phyloP scores from a whole-genome alignment of 805 yeast species.

The Nakazawaea pomicola region DNA sequence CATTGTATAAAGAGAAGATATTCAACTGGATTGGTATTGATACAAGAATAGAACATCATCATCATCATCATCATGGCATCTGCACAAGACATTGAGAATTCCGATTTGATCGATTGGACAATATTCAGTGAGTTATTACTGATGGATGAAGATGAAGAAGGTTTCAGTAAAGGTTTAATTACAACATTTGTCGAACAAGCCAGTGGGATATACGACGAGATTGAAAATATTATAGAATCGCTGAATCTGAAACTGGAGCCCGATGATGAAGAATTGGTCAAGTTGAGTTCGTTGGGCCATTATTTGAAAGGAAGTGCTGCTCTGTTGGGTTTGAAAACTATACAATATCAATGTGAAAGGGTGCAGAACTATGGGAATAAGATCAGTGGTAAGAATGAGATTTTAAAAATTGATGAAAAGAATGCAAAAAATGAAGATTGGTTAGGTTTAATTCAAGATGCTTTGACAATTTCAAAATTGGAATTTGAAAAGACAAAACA shows the following conservation, averaged over 20 bases:
- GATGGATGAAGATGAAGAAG: conserved; percentile 97
- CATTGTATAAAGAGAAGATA: too few species aligned
- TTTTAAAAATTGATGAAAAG: conserved; percentile 25
- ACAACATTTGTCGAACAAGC: conserved; percentile 90
- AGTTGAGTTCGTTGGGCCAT: conserved; percentile 78
- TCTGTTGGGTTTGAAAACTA: conserved; percentile 77
- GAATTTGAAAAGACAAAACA: conserved; percentile 46
- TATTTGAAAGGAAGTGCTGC: conserved; percentile 95
- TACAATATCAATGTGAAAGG: conserved; percentile 85
- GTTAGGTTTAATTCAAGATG: conserved; percentile 44
- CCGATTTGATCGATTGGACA: conserved; percentile 81
- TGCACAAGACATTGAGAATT: conserved; percentile 31
- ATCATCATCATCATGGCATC: too few species aligned
- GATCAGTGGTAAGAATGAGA: conserved; percentile 20
- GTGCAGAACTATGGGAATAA: conserved; percentile 84
- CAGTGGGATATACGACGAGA: conserved; percentile 66
- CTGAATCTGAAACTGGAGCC: conserved; percentile 19
- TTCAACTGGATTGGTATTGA: too few species aligned
- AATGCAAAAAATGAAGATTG: conserved; percentile 22
- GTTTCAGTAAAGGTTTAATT: conserved; percentile 73
- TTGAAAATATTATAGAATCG: conserved; percentile 52
- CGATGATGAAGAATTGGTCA: conserved; percentile 40
- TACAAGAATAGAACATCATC: too few species aligned
- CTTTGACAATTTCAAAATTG: conserved; percentile 44
- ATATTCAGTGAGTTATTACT: conserved; percentile 83